Conservation (phyloP, 2,329 filamentous ascomycete species). For the Botryotinia narcissicola region DNA sequence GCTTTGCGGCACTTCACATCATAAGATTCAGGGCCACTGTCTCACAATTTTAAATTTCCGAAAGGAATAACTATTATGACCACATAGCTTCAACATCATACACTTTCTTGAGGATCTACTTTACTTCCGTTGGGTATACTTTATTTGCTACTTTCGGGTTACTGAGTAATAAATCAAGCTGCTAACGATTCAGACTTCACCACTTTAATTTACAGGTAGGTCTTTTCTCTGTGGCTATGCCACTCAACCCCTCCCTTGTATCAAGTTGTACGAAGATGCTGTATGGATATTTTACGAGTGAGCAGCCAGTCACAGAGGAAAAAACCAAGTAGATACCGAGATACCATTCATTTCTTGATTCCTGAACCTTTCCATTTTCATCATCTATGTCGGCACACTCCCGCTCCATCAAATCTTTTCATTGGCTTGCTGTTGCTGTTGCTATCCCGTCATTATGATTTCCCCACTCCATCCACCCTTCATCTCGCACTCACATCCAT, state of each 20-base stretch:
- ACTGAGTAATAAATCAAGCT: background rate
- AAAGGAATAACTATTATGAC: background rate
- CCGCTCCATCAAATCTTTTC: background rate
- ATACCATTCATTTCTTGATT: background rate
- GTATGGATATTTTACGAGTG: background rate
- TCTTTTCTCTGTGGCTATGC: background rate
- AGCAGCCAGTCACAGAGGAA: background rate
- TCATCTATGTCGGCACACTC: background rate
- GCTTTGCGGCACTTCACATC: constrained; percentile 3
- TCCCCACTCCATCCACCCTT: background rate
- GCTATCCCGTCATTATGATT: background rate
- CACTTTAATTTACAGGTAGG: constrained; percentile 13
- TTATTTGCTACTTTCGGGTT: constrained; percentile 10
- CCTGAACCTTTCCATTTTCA: constrained; percentile 3
- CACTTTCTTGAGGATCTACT: background rate
- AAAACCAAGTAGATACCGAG: background rate
- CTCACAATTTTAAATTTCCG: constrained; percentile 1
- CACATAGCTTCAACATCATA: constrained; percentile 11
- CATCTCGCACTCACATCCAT: constrained; percentile 7
- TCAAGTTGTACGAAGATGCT: background rate
- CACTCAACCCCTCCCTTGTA: background rate
- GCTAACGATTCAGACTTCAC: background rate
- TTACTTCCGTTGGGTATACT: background rate
- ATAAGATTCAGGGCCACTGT: constrained; percentile 19
- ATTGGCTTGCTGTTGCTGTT: background rate